Evolutionary conservation across 1,284 basidiomycete genomes (phyloP).

Genomic region (Puccinia triticina): DNA sequence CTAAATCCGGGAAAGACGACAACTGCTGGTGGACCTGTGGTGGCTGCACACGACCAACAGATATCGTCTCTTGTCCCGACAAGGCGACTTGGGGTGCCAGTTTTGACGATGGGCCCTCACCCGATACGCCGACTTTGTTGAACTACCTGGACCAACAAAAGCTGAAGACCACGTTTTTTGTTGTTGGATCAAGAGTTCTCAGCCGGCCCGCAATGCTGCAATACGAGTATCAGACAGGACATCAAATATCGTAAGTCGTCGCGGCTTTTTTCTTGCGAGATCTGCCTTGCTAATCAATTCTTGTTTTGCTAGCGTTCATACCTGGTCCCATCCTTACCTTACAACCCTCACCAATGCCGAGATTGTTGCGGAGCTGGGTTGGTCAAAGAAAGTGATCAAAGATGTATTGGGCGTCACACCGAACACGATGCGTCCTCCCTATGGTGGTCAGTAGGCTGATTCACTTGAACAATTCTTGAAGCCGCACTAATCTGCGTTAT

Average conservation of each 20-base stretch:
- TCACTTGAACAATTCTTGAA: not conserved
- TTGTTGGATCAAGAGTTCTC: constrained; percentile 85
- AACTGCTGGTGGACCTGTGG: constrained; percentile 87
- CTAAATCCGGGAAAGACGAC: constrained; percentile 61
- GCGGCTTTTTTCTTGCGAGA: constrained; percentile 55
- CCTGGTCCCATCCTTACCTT: constrained; percentile 67
- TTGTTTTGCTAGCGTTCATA: constrained; percentile 57
- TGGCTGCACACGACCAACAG: constrained; percentile 73
- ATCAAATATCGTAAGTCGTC: constrained; percentile 49
- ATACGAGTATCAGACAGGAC: constrained; percentile 74
- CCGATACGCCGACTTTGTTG: constrained; percentile 63
- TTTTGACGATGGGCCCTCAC: constrained; percentile 61
- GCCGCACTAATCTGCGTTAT: constrained; percentile 54
- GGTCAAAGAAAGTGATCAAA: constrained; percentile 65
- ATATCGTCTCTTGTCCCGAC: constrained; percentile 76
- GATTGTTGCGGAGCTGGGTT: constrained; percentile 89
- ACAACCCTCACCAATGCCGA: constrained; percentile 82
- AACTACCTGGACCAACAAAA: constrained; percentile 70
- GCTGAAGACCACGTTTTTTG: constrained; percentile 83
- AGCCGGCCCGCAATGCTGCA: constrained; percentile 76
- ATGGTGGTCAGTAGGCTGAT: constrained; percentile 7
- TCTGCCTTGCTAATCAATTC: constrained; percentile 58
- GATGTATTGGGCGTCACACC: constrained; percentile 71
- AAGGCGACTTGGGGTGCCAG: constrained; percentile 71
- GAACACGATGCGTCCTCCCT: constrained; percentile 74